Percentiles rank a stretch among this genome's conserved stretches.
Evolutionary conservation across 768 basidiomycete species (phyloP).

Genomic region (Sarcodon aspratus): DNA sequence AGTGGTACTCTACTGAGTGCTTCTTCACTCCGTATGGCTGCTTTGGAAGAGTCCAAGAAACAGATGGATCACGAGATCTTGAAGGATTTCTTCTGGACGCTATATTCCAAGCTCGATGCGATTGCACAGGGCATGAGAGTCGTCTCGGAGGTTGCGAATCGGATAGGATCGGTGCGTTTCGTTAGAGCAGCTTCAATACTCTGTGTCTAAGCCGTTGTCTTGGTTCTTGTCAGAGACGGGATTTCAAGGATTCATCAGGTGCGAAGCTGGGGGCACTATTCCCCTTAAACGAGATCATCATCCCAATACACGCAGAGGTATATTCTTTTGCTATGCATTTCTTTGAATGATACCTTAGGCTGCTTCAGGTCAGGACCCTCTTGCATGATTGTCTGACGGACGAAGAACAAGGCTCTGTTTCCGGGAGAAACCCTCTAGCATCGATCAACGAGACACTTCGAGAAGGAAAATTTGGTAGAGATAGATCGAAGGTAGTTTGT

Average conservation of each 20-base stretch:
- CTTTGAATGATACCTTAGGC: background rate
- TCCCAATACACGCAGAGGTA: constrained; percentile 84
- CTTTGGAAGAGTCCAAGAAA: constrained; percentile 63
- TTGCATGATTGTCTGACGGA: constrained; percentile 88
- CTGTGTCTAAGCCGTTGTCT: no score
- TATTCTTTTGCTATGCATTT: constrained; percentile 7
- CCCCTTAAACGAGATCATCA: constrained; percentile 81
- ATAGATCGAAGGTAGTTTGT: constrained; percentile 58
- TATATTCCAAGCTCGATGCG: constrained; percentile 92
- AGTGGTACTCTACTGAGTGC: constrained; percentile 29
- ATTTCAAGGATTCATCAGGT: constrained; percentile 81
- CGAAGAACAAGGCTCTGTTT: constrained; percentile 69
- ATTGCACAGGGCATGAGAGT: constrained; percentile 86
- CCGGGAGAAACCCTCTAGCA: constrained; percentile 79
- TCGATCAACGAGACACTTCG: constrained; percentile 92
- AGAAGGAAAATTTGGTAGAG: constrained; percentile 69
- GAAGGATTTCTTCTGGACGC: constrained; percentile 90
- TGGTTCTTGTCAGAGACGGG: constrained; percentile 51
- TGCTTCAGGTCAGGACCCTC: constrained; percentile 61
- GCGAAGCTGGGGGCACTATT: constrained; percentile 69
- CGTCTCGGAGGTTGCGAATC: constrained; percentile 80
- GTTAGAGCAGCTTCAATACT: background rate
- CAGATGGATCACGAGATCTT: constrained; percentile 77
- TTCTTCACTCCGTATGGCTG: constrained; percentile 52
- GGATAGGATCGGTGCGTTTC: constrained; percentile 77